Percentiles rank a stretch among this genome's conserved stretches.
Conservation (phyloP, 192 early-diverging fungal species). For the Phlyctochytrium arcticum region DNA sequence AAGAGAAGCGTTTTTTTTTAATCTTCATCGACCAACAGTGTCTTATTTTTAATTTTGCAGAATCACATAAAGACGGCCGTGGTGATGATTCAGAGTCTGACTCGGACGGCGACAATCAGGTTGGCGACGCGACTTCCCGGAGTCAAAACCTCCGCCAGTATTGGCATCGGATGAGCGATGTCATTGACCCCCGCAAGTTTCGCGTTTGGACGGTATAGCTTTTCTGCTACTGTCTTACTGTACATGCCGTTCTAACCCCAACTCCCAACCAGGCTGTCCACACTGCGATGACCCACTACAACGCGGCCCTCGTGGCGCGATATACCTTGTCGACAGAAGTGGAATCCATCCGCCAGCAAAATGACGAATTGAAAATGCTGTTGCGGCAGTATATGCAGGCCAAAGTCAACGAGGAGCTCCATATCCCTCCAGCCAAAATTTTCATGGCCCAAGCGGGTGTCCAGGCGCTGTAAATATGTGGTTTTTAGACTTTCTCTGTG, state of each 20-base stretch:
- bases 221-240: background rate
- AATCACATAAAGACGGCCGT: background rate
- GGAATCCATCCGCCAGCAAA: constrained; percentile 38
- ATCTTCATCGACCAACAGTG: too few species aligned
- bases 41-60: background rate
- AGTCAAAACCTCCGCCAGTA: constrained; percentile 26
- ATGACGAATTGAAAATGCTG: constrained; percentile 48
- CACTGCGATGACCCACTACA: constrained; percentile 48
- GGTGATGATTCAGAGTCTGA: background rate
- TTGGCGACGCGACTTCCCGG: background rate
- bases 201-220: constrained; percentile 46
- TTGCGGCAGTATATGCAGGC: constrained; percentile 54
- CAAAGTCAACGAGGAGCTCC: constrained; percentile 50
- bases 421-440: constrained; percentile 51
- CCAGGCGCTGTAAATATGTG: too few species aligned
- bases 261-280: constrained; percentile 33
- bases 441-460: constrained; percentile 43
- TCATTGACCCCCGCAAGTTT: constrained; percentile 48
- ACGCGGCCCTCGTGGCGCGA: constrained; percentile 40
- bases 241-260: background rate
- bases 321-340: constrained; percentile 43
- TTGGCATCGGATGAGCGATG: constrained; percentile 46
- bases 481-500: too few species aligned
- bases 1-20: too few species aligned
- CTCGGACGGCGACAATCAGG: constrained; percentile 5